phyloP scores from a whole-genome alignment of 2,329 filamentous ascomycete genomes.

The Pseudocercospora cruenta region DNA sequence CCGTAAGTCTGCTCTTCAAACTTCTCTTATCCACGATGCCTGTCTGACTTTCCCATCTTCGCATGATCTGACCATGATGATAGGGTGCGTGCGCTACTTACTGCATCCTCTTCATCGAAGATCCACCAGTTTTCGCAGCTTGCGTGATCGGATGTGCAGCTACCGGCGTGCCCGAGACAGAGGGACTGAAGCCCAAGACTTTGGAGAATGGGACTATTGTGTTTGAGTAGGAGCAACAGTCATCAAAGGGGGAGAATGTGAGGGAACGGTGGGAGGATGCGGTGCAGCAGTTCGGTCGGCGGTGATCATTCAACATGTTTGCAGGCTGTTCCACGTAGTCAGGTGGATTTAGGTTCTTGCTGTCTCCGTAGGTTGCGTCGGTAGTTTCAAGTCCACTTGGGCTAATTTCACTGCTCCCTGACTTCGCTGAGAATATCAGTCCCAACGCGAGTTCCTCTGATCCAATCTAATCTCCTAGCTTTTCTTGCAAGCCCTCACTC shows the following conservation, averaged over 20 bases:
- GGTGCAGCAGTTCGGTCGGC: neutral
- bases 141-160: neutral
- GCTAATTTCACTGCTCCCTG: neutral
- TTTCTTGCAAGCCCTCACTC: neutral
- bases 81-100: neutral
- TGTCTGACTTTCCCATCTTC: neutral
- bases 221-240: neutral
- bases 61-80: neutral
- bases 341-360: neutral
- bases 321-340: neutral
- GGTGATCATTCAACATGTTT: neutral
- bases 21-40: too few relatives aligned
- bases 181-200: neutral
- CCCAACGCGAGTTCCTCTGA: too few relatives aligned
- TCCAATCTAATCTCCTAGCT: too few relatives aligned
- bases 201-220: neutral
- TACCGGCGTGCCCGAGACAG: neutral
- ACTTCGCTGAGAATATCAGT: neutral
- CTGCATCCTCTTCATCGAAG: neutral
- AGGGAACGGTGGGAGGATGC: neutral
- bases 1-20: neutral
- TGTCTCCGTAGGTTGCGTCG: neutral
- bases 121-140: neutral
- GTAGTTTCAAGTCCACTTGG: neutral
- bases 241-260: neutral